These are phyloP conservation scores for Senna tora DNA, from an alignment of 306 rosid species.

Conservation along the genomic window DNA sequence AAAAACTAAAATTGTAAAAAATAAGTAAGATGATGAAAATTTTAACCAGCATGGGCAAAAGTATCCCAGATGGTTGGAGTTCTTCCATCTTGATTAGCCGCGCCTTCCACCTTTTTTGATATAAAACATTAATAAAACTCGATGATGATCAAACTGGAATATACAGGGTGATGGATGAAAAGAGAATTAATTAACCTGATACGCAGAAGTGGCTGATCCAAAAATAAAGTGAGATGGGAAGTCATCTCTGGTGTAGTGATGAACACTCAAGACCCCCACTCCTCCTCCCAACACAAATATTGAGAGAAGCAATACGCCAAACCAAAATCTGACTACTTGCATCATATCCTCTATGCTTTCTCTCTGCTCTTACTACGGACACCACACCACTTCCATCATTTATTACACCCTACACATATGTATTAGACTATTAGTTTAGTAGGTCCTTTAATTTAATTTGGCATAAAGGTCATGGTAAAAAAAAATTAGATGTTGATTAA, in stretches of 20 bases:
- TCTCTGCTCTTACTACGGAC: too few species aligned
- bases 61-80: slow-evolving; percentile 77
- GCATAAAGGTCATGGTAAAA: too few species aligned
- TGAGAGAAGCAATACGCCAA: neutral
- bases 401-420: too few species aligned
- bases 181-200: slow-evolving; percentile 61
- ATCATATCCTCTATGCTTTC: too few species aligned
- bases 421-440: too few species aligned
- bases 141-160: too few species aligned
- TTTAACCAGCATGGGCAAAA: slow-evolving; percentile 52
- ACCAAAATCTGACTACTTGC: too few species aligned
- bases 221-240: slow-evolving; percentile 64
- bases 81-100: slow-evolving; percentile 74
- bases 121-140: too few species aligned
- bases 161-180: too few species aligned
- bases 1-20: neutral
- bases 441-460: too few species aligned
- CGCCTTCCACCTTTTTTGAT: slow-evolving; percentile 67
- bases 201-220: slow-evolving; percentile 76
- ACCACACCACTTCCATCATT: too few species aligned
- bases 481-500: too few species aligned
- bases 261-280: slow-evolving; percentile 8
- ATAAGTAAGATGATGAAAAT: neutral
- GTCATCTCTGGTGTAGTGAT: slow-evolving; percentile 50
- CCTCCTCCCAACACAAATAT: slow-evolving; percentile 22